Evolutionary conservation across 352 stramenopile species (phyloP).

Genomic region (Phytophthora sojae): DNA sequence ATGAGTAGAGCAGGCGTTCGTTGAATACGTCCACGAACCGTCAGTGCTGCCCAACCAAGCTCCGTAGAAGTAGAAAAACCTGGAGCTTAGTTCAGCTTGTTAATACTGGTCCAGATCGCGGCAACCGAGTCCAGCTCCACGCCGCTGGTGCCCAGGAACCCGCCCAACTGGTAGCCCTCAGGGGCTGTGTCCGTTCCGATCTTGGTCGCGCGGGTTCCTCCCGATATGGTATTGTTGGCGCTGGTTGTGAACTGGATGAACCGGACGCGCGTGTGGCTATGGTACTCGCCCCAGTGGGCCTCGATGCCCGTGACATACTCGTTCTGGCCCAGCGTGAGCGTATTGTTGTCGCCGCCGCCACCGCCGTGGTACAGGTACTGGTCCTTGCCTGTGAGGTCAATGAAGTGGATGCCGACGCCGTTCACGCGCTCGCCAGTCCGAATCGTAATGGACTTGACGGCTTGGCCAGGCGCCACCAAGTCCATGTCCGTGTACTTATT

Average conservation of each 20-base stretch:
- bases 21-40: no score
- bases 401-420: not conserved
- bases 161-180: not conserved
- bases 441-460: not conserved
- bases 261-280: not conserved
- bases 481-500: not conserved
- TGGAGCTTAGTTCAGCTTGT: no score
- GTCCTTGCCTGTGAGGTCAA: not conserved
- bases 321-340: not conserved
- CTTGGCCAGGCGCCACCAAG: not conserved
- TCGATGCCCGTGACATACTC: not conserved
- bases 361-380: not conserved
- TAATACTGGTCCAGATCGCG: not conserved
- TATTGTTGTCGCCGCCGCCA: not conserved
- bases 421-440: not conserved
- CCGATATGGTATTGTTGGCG: not conserved
- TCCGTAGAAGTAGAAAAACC: no score
- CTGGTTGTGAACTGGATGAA: not conserved
- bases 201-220: not conserved
- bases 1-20: no score
- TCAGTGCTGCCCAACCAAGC: no score
- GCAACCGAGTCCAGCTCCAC: not conserved
- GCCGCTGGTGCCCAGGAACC: not conserved
- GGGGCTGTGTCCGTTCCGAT: not conserved
- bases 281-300: not conserved